These are phyloP conservation scores for Kwoniella shivajii DNA, from an alignment of 1,284 basidiomycete species.

Conservation along the genomic window DNA sequence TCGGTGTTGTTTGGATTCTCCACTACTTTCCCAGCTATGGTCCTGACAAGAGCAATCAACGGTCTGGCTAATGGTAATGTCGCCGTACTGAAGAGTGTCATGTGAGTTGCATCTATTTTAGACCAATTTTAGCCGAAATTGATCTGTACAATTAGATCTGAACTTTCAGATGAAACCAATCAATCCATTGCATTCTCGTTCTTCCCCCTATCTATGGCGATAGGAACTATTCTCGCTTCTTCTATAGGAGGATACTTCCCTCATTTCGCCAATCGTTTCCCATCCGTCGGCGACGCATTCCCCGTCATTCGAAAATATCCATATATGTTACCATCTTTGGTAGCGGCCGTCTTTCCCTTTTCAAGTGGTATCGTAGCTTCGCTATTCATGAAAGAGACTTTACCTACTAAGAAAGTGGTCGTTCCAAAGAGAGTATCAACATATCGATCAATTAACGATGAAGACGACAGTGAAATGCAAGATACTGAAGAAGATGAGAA, in stretches of 20 bases:
- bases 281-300: constrained; percentile 19
- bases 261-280: constrained; percentile 13
- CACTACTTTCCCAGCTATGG: constrained; percentile 30
- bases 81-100: constrained; percentile 42
- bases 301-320: constrained; percentile 36
- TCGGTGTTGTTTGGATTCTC: constrained; percentile 41
- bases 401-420: constrained; percentile 18
- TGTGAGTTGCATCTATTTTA: constrained; percentile 22
- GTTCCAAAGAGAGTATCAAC: background rate
- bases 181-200: constrained; percentile 42
- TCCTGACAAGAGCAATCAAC: constrained; percentile 35
- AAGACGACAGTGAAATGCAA: background rate
- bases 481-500: constrained; percentile 2
- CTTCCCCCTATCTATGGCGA: constrained; percentile 43
- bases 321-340: constrained; percentile 38
- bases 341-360: constrained; percentile 36
- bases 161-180: constrained; percentile 45
- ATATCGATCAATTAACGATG: constrained; percentile 9
- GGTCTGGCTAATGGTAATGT: constrained; percentile 46
- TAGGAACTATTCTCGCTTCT: constrained; percentile 41
- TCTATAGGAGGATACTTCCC: constrained; percentile 39
- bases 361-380: constrained; percentile 26
- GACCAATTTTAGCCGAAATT: background rate
- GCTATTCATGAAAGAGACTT: constrained; percentile 37
- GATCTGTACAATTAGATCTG: constrained; percentile 14